Evolutionary conservation across 352 stramenopile genomes (phyloP).

Genomic region (Globisporangium orthogonon): DNA sequence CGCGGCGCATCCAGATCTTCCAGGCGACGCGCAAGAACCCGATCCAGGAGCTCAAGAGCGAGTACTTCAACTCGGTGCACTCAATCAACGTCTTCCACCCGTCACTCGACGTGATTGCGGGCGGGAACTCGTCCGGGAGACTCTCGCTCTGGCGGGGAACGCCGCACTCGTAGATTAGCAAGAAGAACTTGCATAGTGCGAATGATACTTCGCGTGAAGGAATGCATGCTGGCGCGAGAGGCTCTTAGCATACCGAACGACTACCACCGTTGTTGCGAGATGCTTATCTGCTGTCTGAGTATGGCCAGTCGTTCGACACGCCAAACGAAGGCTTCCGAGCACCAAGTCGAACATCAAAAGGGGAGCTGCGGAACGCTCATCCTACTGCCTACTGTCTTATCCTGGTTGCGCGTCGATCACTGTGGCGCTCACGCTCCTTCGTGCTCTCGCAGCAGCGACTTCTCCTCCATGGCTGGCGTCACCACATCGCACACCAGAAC

Average conservation of each 20-base stretch:
- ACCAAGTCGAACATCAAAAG: no score
- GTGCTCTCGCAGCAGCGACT: slow-evolving; percentile 53
- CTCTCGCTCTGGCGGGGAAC: slow-evolving; percentile 44
- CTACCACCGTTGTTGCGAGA: not conserved
- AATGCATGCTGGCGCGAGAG: no score
- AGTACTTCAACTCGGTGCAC: slow-evolving; percentile 75
- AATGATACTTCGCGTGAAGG: not conserved
- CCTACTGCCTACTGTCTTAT: not conserved
- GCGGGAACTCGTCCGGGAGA: slow-evolving; percentile 73
- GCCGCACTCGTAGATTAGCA: not conserved
- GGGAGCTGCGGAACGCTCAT: not conserved
- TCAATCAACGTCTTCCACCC: slow-evolving; percentile 87
- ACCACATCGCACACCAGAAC: not conserved
- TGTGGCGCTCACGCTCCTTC: slow-evolving; percentile 6
- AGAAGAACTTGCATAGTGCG: not conserved
- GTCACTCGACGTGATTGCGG: slow-evolving; percentile 53
- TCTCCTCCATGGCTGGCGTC: slow-evolving; percentile 48
- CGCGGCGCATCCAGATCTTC: slow-evolving; percentile 81
- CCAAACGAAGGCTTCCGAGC: not conserved
- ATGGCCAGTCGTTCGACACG: no score
- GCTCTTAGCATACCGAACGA: no score
- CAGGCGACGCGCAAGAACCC: slow-evolving; percentile 51
- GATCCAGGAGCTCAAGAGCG: slow-evolving; percentile 60
- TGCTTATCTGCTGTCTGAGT: not conserved
- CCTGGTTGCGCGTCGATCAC: not conserved